Percentiles rank a stretch among this genome's conserved stretches.
phyloP scores from a whole-genome alignment of 495 filamentous ascomycete genomes.

The Penicillium cinerascens region DNA sequence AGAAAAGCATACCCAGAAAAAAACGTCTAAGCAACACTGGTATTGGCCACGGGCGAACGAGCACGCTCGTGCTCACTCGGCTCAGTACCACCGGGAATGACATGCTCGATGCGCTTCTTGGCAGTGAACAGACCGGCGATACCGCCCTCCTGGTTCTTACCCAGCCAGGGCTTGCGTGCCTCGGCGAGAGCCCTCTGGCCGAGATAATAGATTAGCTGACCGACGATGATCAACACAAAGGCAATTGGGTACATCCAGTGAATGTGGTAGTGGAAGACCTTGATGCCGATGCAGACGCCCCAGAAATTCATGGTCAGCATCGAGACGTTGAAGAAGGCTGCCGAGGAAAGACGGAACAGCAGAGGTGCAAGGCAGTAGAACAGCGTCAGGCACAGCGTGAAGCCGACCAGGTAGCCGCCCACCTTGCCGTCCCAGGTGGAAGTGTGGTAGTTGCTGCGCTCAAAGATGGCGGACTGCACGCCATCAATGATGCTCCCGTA shows the following conservation, averaged over 20 bases:
- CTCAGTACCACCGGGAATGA: constrained; percentile 7
- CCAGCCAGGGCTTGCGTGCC: constrained; percentile 91
- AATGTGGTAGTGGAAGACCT: constrained; percentile 75
- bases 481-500: constrained; percentile 92
- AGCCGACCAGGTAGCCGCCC: constrained; percentile 79
- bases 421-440: constrained; percentile 66
- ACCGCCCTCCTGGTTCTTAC: constrained; percentile 76
- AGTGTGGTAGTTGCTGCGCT: constrained; percentile 63
- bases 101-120: constrained; percentile 64
- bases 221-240: constrained; percentile 84
- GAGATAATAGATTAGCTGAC: constrained; percentile 78
- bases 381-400: constrained; percentile 72
- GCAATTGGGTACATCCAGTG: constrained; percentile 94
- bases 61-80: constrained; percentile 7
- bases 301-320: constrained; percentile 95
- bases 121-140: constrained; percentile 84
- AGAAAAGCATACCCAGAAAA: neutral
- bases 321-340: constrained; percentile 95
- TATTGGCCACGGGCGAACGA: constrained; percentile 3
- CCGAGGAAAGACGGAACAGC: constrained; percentile 79
- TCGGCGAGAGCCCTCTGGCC: constrained; percentile 76
- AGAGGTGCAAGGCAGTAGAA: constrained; percentile 90
- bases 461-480: constrained; percentile 84
- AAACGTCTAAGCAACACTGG: constrained; percentile 8
- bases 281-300: constrained; percentile 86